Conservation (phyloP, 352 stramenopile species). For the Globisporangium recalcitrans region DNA sequence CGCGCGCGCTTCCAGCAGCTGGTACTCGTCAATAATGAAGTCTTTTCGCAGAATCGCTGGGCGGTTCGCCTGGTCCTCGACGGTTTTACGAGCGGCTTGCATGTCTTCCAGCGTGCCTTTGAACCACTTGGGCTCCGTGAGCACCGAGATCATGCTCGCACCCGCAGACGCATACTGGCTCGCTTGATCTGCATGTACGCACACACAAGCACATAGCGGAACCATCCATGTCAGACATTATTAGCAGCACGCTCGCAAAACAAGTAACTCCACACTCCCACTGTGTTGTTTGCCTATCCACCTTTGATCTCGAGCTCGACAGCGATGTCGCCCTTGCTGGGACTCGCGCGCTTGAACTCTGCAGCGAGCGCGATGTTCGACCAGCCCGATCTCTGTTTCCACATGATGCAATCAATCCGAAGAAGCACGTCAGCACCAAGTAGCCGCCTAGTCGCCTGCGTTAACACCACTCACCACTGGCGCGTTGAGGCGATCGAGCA, state of each 20-base stretch:
- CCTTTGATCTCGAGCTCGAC: conserved; percentile 58
- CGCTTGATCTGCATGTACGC: conserved; percentile 74
- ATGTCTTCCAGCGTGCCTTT: conserved; percentile 92
- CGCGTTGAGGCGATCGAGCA: conserved; percentile 85
- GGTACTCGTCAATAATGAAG: conserved; percentile 95
- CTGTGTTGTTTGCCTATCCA: conserved; percentile 11
- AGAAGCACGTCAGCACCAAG: neutral
- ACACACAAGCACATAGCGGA: neutral
- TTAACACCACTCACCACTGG: conserved; percentile 36
- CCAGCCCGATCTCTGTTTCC: conserved; percentile 44
- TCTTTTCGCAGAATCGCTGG: conserved; percentile 89
- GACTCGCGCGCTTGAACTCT: conserved; percentile 98
- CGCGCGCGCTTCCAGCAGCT: conserved; percentile 92
- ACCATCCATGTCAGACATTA: neutral
- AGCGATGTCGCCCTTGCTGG: conserved; percentile 96
- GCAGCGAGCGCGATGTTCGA: conserved; percentile 90
- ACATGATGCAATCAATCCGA: neutral
- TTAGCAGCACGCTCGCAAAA: too few species aligned
- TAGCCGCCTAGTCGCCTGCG: conserved; percentile 10
- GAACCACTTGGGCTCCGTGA: conserved; percentile 98
- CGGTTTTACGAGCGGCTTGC: conserved; percentile 41
- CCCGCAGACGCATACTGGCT: conserved; percentile 88
- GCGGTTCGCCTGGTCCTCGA: conserved; percentile 38
- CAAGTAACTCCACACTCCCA: too few species aligned
- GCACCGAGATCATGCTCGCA: conserved; percentile 94